Conservation (phyloP, 192 early-diverging fungal genomes). For the Thoreauomyces humboldtii region DNA sequence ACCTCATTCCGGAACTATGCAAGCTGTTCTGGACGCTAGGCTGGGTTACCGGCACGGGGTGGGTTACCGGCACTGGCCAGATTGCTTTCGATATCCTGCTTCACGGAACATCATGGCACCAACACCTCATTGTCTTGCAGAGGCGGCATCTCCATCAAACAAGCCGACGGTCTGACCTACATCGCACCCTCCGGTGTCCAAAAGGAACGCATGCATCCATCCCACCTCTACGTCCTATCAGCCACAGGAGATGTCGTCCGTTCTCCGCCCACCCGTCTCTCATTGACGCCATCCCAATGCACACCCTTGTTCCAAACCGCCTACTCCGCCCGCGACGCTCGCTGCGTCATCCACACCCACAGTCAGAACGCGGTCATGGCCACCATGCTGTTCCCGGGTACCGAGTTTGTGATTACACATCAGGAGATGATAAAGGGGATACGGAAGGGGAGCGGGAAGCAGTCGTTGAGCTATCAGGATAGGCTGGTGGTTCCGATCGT, state of each 20-base stretch:
- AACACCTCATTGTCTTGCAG: no score
- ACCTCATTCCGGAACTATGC: slow-evolving; percentile 93
- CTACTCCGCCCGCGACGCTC: slow-evolving; percentile 78
- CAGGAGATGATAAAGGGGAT: slow-evolving; percentile 99
- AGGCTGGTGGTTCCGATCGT: slow-evolving; percentile 88
- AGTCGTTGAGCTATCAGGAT: slow-evolving; percentile 75
- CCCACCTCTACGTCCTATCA: slow-evolving; percentile 82
- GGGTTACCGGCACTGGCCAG: slow-evolving; percentile 20
- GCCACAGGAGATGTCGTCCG: slow-evolving; percentile 57
- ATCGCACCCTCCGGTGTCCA: slow-evolving; percentile 94
- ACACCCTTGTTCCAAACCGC: slow-evolving; percentile 95
- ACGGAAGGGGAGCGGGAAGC: slow-evolving; percentile 62
- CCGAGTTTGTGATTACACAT: slow-evolving; percentile 83
- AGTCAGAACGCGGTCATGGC: slow-evolving; percentile 94
- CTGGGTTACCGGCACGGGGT: slow-evolving; percentile 96
- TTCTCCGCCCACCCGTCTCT: slow-evolving; percentile 54
- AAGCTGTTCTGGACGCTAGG: slow-evolving; percentile 83
- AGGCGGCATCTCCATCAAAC: slow-evolving; percentile 31
- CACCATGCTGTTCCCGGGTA: slow-evolving; percentile 73
- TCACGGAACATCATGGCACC: background rate
- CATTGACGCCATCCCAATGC: slow-evolving; percentile 83
- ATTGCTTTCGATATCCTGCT: no score
- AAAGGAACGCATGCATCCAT: slow-evolving; percentile 86
- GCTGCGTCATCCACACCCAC: slow-evolving; percentile 95
- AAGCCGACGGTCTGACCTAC: slow-evolving; percentile 64